Evolutionary conservation across 257 asterid species (phyloP), one percentile per base, ranked within the genome.

Genomic region (Leonotis leonurus): DNA sequence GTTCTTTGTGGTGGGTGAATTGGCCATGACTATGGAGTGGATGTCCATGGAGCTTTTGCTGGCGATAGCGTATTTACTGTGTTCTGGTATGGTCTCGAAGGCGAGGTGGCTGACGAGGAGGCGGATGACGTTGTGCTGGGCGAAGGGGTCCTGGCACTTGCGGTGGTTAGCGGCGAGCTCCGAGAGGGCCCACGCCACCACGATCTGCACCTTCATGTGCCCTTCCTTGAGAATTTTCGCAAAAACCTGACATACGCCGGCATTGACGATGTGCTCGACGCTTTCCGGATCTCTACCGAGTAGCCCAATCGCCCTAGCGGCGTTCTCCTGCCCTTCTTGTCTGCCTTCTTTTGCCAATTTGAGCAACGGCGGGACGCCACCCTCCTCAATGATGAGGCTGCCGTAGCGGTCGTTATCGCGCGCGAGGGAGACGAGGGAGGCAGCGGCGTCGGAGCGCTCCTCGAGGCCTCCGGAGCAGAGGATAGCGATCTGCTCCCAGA

Each of bases 161-260:
- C 86, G 93, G 33, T 87, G 83, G 50, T 82, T 82, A 1, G 90
- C 87, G 5, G 95, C 93, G 55, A 87, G 48, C 43, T 84, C 90
- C 0, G 95, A 84, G 0, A 84, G 77, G 0, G 95, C 95, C 95
- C 93, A 84, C 6, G 95, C 93, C 60, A 82, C 95, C 65, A 84
- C 79, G 5, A 87, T 75, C 70, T 87, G 95, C 2, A 87, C 93
- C 35, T 70, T 80, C 95, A 87, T 87, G 65, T 84, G 90, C 0
- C 93, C 95, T 61, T 85, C 95, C 71, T 87, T 87, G 43, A 87
- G 87, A 26, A 87, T 85, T 56, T 87, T 87, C 16, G 94, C 88
- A 60, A 87, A 85, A 67, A 85, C 95, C 17, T 84, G 84, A 40
- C 87, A 77, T 9, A 80, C 95, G 1, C 94, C 95, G 0, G 88